Conservation (phyloP, 2,329 filamentous ascomycete species). For the Claviceps quebecensis region DNA sequence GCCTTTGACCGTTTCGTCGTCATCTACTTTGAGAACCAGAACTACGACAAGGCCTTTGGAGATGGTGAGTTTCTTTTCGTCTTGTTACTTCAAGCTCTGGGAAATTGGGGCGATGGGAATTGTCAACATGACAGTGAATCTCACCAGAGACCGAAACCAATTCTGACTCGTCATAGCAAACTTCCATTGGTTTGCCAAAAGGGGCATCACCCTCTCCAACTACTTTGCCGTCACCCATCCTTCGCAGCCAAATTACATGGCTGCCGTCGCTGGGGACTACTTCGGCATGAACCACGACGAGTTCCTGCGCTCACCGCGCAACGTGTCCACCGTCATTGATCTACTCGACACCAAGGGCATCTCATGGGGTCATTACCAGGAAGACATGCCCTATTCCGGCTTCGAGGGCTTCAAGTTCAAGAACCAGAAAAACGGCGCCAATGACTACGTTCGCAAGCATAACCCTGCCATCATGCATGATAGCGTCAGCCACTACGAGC, state of each 20-base stretch:
- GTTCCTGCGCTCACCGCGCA: slow-evolving; percentile 42
- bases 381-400: slow-evolving; percentile 62
- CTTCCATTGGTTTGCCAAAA: slow-evolving; percentile 15
- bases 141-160: too few species aligned
- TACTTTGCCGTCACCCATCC: slow-evolving; percentile 54
- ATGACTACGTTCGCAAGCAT: slow-evolving; percentile 76
- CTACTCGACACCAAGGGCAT: slow-evolving; percentile 51
- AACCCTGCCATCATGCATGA: slow-evolving; percentile 55
- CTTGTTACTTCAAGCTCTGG: background rate
- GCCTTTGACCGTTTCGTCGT: slow-evolving; percentile 58
- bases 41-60: slow-evolving; percentile 48
- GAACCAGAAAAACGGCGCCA: slow-evolving; percentile 50
- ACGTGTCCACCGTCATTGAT: slow-evolving; percentile 55
- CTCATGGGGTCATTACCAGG: slow-evolving; percentile 61
- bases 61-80: slow-evolving; percentile 34
- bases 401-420: slow-evolving; percentile 51
- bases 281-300: slow-evolving; percentile 60
- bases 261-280: slow-evolving; percentile 54
- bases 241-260: slow-evolving; percentile 63
- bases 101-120: background rate
- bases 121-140: too few species aligned
- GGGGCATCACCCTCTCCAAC: slow-evolving; percentile 19
- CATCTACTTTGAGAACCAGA: slow-evolving; percentile 68
- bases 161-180: slow-evolving; percentile 10
- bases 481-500: slow-evolving; percentile 41